Percentiles rank a stretch among this genome's conserved stretches.
phyloP scores from a whole-genome alignment of 768 basidiomycete genomes.

The Mycena floridula region DNA sequence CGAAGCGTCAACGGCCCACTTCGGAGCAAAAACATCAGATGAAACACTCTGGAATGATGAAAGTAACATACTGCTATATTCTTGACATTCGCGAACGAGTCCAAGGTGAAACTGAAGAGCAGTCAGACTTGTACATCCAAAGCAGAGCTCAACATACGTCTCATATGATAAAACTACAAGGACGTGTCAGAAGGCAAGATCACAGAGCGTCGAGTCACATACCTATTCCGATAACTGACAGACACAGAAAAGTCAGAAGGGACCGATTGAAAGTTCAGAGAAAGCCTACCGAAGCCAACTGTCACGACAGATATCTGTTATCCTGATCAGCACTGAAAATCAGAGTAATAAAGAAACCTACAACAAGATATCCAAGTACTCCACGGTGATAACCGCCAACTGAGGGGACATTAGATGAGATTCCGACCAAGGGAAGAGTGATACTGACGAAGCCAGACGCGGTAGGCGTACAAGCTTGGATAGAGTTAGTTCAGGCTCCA shows the following conservation, averaged over 20 bases:
- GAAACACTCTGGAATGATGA: constrained; percentile 3
- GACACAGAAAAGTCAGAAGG: too few relatives aligned
- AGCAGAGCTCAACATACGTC: constrained; percentile 19
- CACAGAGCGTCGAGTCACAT: background rate
- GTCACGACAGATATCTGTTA: constrained; percentile 27
- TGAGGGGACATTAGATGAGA: background rate
- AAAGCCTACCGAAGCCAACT: constrained; percentile 31
- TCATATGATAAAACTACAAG: constrained; percentile 28
- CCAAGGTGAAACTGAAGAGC: constrained; percentile 22
- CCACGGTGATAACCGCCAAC: constrained; percentile 31
- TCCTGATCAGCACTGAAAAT: too few relatives aligned
- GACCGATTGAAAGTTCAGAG: background rate
- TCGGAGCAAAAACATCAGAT: background rate
- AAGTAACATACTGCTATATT: constrained; percentile 28
- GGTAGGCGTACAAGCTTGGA: constrained; percentile 37
- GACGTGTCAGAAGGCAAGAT: background rate
- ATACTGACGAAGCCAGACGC: constrained; percentile 42
- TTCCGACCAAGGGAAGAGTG: background rate
- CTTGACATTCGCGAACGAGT: constrained; percentile 23
- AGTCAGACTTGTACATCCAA: background rate
- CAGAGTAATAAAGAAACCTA: too few relatives aligned
- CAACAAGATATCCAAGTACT: constrained; percentile 28
- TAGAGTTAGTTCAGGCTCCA: too few relatives aligned
- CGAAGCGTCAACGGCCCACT: constrained; percentile 39
- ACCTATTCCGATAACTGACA: too few relatives aligned